Conservation (phyloP, 2,329 filamentous ascomycete genomes). For the Cladosporium sp. region DNA sequence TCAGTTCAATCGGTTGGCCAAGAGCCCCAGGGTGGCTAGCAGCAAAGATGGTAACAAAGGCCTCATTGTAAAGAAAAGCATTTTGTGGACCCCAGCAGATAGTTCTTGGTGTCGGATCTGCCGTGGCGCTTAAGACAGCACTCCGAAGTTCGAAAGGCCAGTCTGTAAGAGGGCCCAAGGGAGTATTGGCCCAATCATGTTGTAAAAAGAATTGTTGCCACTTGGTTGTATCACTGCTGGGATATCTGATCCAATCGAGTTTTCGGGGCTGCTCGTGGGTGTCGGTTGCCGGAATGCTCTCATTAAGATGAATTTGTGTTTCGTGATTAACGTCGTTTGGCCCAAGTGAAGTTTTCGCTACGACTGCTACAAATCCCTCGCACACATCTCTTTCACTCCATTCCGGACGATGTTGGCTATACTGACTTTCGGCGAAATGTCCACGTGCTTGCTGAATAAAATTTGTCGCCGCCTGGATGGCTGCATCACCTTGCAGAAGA, state of each 20-base stretch:
- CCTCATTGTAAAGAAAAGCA: conserved; percentile 36
- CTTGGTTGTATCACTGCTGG: background rate
- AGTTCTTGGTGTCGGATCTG: conserved; percentile 12
- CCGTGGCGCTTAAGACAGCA: conserved; percentile 21
- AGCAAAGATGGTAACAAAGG: conserved; percentile 30
- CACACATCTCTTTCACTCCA: background rate
- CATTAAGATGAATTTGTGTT: background rate
- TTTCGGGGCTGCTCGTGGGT: conserved; percentile 9
- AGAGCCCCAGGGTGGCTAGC: conserved; percentile 22
- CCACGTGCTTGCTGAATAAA: background rate
- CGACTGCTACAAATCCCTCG: background rate
- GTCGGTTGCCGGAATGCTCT: conserved; percentile 8
- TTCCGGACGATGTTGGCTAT: background rate
- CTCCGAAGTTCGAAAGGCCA: conserved; percentile 20
- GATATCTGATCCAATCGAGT: conserved; percentile 10
- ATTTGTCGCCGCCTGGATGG: background rate
- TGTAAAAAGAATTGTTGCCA: conserved; percentile 7
- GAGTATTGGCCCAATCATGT: conserved; percentile 3
- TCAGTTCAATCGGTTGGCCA: conserved; percentile 11
- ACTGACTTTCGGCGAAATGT: background rate
- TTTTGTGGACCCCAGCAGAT: conserved; percentile 29
- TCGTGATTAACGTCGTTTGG: background rate
- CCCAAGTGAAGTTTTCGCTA: background rate
- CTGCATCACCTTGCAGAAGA: background rate
- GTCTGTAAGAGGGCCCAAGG: conserved; percentile 15